phyloP scores from a whole-genome alignment of 2,329 filamentous ascomycete genomes.

The Colletotrichum brevisporum region DNA sequence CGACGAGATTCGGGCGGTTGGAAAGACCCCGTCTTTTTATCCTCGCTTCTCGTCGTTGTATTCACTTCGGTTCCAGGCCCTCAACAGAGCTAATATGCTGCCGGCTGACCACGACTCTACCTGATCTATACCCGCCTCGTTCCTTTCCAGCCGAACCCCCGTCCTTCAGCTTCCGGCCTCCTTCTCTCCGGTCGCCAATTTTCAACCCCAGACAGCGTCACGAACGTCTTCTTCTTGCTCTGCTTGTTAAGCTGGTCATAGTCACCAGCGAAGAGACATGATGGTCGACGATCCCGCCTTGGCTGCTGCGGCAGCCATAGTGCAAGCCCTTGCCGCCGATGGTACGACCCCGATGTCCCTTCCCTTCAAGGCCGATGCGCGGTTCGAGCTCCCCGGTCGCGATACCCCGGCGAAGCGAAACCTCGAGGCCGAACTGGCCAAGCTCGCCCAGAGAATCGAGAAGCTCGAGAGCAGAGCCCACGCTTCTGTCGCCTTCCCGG shows the following conservation, averaged over 20 bases:
- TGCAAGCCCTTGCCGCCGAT: slow-evolving; percentile 66
- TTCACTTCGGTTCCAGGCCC: slow-evolving; percentile 38
- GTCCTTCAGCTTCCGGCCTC: slow-evolving; percentile 9
- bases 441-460: slow-evolving; percentile 83
- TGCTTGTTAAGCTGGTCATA: slow-evolving; percentile 14
- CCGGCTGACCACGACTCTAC: slow-evolving; percentile 34
- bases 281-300: slow-evolving; percentile 71
- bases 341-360: slow-evolving; percentile 55
- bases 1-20: slow-evolving; percentile 34
- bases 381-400: slow-evolving; percentile 81
- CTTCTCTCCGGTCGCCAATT: slow-evolving; percentile 1
- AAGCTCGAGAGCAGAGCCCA: slow-evolving; percentile 85
- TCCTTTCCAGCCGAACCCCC: slow-evolving; percentile 15
- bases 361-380: slow-evolving; percentile 59
- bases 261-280: slow-evolving; percentile 39
- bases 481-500: slow-evolving; percentile 75
- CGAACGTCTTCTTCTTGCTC: not conserved
- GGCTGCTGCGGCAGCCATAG: slow-evolving; percentile 66
- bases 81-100: slow-evolving; percentile 40
- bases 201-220: slow-evolving; percentile 9
- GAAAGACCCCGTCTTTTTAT: slow-evolving; percentile 20
- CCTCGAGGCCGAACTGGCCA: slow-evolving; percentile 86
- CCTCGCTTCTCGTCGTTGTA: slow-evolving; percentile 14
- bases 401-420: slow-evolving; percentile 81
- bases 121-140: slow-evolving; percentile 35